phyloP scores from a whole-genome alignment of 2,329 filamentous ascomycete species.

The Fusarium keratoplasticum region DNA sequence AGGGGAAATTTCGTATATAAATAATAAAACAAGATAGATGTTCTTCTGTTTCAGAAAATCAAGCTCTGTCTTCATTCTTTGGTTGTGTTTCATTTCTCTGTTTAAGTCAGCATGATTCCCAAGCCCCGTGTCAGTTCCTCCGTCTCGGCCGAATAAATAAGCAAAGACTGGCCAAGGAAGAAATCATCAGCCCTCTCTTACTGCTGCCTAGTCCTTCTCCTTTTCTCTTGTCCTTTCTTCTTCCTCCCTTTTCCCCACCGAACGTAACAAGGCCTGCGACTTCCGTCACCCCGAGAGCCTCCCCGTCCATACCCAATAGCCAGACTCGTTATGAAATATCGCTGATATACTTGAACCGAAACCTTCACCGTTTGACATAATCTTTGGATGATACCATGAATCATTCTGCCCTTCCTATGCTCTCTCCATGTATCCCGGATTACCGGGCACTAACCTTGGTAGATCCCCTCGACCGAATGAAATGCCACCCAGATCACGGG shows the following conservation, averaged over 20 bases:
- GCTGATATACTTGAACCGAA: neutral
- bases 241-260: neutral
- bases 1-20: neutral
- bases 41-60: neutral
- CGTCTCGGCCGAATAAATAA: slow-evolving; percentile 3
- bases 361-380: neutral
- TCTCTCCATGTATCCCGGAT: neutral
- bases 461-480: neutral
- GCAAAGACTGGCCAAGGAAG: neutral
- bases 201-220: neutral
- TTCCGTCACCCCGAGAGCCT: neutral
- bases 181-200: neutral
- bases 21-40: neutral
- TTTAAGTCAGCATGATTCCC: neutral
- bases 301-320: neutral
- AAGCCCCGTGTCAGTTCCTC: neutral
- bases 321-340: neutral
- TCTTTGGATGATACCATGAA: neutral
- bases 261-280: neutral
- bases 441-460: neutral
- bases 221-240: neutral
- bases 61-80: neutral
- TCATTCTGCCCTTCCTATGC: neutral
- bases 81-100: neutral
- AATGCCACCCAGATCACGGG: neutral